phyloP scores from a whole-genome alignment of 495 filamentous ascomycete genomes.

The Trichoderma erinaceum region DNA sequence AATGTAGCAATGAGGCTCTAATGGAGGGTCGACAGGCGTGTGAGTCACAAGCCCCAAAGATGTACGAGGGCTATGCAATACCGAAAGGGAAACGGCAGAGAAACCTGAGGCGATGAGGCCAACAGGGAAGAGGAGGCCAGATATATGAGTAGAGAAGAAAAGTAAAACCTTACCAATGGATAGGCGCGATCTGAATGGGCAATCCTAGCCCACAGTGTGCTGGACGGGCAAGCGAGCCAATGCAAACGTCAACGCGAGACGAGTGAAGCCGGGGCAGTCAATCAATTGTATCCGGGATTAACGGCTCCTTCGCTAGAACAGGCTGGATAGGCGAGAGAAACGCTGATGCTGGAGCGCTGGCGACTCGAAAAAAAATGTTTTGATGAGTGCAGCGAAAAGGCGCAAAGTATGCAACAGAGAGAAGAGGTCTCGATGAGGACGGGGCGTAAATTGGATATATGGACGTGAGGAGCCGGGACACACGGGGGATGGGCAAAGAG shows the following conservation, averaged over 20 bases:
- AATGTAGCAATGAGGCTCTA: constrained; percentile 5
- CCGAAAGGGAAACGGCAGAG: constrained; percentile 4
- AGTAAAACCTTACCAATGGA: background rate
- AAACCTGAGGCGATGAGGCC: background rate
- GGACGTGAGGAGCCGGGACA: constrained; percentile 6
- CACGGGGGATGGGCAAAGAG: background rate
- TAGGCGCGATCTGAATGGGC: background rate
- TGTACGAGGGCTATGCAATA: constrained; percentile 4
- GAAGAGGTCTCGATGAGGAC: background rate
- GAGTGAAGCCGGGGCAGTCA: background rate
- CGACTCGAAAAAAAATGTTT: background rate
- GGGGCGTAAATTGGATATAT: constrained; percentile 14
- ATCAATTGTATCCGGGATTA: background rate
- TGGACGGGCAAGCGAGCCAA: constrained; percentile 5
- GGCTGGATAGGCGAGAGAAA: background rate
- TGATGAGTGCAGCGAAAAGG: background rate
- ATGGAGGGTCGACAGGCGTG: constrained; percentile 7
- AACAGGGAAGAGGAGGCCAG: constrained; percentile 1
- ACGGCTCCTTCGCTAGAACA: background rate
- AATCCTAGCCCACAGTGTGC: background rate
- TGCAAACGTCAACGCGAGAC: background rate
- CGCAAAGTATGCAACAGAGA: background rate
- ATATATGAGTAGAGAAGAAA: constrained; percentile 12
- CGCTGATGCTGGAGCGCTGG: background rate
- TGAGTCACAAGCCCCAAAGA: constrained; percentile 16